Conservation (phyloP, 495 filamentous ascomycete species). For the Xylaria palmicola region DNA sequence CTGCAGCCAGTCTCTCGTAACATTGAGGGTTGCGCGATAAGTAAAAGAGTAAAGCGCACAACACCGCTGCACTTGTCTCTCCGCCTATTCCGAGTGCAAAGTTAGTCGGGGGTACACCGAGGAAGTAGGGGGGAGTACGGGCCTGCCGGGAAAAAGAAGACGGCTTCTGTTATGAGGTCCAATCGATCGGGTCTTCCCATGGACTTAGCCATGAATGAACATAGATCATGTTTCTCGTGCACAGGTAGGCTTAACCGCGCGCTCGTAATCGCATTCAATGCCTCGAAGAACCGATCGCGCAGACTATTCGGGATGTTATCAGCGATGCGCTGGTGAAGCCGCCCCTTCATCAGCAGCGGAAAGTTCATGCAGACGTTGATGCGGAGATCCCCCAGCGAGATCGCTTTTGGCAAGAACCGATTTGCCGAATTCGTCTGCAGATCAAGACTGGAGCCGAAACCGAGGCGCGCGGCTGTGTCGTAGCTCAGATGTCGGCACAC, state of each 20-base stretch:
- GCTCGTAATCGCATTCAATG: not conserved
- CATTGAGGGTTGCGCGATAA: slow-evolving; percentile 31
- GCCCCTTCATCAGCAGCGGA: not conserved
- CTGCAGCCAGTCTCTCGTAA: slow-evolving; percentile 38
- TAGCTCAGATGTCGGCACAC: not conserved
- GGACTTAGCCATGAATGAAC: slow-evolving; percentile 28
- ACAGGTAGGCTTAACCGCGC: slow-evolving; percentile 9
- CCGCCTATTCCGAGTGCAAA: not conserved
- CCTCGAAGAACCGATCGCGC: not conserved
- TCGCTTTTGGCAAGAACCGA: not conserved
- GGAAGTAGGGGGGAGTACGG: not conserved
- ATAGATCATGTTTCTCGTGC: slow-evolving; percentile 20
- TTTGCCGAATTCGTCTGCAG: not conserved
- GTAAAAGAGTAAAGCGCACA: slow-evolving; percentile 14
- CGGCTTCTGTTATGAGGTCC: slow-evolving; percentile 19
- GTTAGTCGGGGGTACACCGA: not conserved
- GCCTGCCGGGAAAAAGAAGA: slow-evolving; percentile 20
- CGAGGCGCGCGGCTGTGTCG: too few species aligned
- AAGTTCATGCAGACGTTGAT: not conserved
- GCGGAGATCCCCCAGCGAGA: not conserved
- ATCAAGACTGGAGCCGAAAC: not conserved
- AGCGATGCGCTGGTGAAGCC: not conserved
- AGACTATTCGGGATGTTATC: not conserved
- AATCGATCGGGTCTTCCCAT: too few species aligned
- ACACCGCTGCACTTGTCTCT: not conserved